Conservation (phyloP, 2,329 filamentous ascomycete genomes). For the Aspergillus ochraceoroseus region DNA sequence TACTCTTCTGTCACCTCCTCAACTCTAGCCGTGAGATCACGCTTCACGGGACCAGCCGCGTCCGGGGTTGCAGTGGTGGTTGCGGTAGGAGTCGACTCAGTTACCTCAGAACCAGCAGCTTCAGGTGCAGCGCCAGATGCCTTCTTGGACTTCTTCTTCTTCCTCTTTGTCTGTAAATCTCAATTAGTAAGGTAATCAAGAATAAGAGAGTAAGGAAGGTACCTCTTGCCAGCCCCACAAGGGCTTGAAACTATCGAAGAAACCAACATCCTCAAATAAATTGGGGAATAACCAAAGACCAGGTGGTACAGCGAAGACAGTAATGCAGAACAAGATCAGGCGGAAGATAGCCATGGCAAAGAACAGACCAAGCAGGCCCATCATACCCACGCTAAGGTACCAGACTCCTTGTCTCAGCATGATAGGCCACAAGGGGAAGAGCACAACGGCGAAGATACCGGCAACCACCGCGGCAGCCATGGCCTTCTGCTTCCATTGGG, state of each 20-base stretch:
- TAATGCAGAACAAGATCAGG: constrained; percentile 87
- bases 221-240: constrained; percentile 99
- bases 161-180: constrained; percentile 36
- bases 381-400: constrained; percentile 92
- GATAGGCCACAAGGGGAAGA: constrained; percentile 95
- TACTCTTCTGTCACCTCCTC: constrained; percentile 45
- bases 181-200: constrained; percentile 9
- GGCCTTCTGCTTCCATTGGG: constrained; percentile 88
- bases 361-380: constrained; percentile 85
- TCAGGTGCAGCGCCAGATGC: constrained; percentile 12
- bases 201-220: constrained; percentile 26
- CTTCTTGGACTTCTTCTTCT: constrained; percentile 39
- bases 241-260: constrained; percentile 94
- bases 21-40: constrained; percentile 42
- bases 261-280: constrained; percentile 95
- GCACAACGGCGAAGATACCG: constrained; percentile 78
- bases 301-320: constrained; percentile 76
- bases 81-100: constrained; percentile 24
- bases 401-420: constrained; percentile 89
- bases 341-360: constrained; percentile 97
- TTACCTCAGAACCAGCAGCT: constrained; percentile 7
- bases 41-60: constrained; percentile 34
- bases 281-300: constrained; percentile 99
- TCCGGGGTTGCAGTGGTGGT: constrained; percentile 36
- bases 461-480: constrained; percentile 80